Conservation (phyloP, 2,329 filamentous ascomycete genomes). For the Colletotrichum filicis region DNA sequence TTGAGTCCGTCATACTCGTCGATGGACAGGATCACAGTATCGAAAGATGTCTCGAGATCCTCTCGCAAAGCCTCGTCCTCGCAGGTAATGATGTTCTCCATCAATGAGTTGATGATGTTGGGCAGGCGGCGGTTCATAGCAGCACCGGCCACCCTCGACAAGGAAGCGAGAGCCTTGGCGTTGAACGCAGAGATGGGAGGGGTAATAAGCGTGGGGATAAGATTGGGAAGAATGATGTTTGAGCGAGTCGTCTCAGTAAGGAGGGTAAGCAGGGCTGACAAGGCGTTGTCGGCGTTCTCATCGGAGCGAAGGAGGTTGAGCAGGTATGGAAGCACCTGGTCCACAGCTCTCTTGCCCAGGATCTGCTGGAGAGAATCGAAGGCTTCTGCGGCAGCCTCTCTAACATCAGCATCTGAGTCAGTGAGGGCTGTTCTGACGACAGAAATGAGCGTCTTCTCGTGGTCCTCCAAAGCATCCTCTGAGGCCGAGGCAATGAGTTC, state of each 20-base stretch:
- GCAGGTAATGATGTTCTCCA: constrained; percentile 88
- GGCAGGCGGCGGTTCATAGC: constrained; percentile 93
- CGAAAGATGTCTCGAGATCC: constrained; percentile 85
- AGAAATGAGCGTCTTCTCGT: constrained; percentile 94
- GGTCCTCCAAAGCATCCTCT: constrained; percentile 88
- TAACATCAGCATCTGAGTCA: constrained; percentile 88
- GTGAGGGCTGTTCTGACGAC: constrained; percentile 94
- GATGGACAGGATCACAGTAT: constrained; percentile 89
- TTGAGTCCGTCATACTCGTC: constrained; percentile 97
- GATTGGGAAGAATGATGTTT: constrained; percentile 95
- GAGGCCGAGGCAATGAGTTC: constrained; percentile 93
- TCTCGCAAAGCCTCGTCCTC: constrained; percentile 77
- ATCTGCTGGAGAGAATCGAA: constrained; percentile 96
- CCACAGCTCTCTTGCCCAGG: constrained; percentile 92
- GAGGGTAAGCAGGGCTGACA: constrained; percentile 91
- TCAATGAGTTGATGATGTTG: constrained; percentile 89
- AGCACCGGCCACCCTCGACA: constrained; percentile 89
- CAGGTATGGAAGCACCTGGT: constrained; percentile 93
- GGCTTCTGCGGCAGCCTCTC: constrained; percentile 95
- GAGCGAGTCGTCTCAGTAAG: constrained; percentile 93
- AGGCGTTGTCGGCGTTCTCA: constrained; percentile 88
- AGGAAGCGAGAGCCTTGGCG: constrained; percentile 89
- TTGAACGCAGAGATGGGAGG: constrained; percentile 95
- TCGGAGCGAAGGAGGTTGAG: constrained; percentile 90
- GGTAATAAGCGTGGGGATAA: constrained; percentile 91